phyloP scores from a whole-genome alignment of 768 basidiomycete species.

The Suillus variegatus region DNA sequence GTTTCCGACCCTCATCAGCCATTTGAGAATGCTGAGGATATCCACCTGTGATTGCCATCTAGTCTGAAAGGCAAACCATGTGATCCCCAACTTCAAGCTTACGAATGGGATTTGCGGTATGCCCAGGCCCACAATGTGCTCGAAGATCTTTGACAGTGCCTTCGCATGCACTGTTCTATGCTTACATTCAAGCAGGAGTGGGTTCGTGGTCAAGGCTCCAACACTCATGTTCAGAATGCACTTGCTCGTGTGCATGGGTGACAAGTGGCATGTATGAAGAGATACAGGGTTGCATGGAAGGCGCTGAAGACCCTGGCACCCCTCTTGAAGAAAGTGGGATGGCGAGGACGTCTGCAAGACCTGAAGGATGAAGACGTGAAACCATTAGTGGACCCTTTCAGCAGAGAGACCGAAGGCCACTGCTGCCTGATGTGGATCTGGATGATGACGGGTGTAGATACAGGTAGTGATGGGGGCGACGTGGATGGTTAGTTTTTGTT shows the following conservation, averaged over 20 bases:
- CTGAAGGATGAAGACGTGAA: neutral
- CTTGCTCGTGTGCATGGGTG: neutral
- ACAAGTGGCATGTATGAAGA: neutral
- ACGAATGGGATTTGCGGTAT: slow-evolving; percentile 6
- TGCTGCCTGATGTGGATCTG: neutral
- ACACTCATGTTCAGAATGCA: slow-evolving; percentile 7
- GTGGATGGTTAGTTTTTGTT: neutral
- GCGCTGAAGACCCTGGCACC: neutral
- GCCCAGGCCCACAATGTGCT: slow-evolving; percentile 14
- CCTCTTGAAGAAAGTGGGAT: neutral
- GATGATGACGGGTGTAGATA: neutral
- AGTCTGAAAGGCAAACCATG: neutral
- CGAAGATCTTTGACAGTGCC: slow-evolving; percentile 8
- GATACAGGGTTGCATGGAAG: neutral
- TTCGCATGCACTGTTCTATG: slow-evolving; percentile 8
- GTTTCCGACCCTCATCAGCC: neutral
- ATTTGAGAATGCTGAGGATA: neutral
- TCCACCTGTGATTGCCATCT: slow-evolving; percentile 11
- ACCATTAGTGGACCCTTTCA: neutral
- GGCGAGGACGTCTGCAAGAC: neutral
- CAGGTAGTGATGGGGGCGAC: neutral
- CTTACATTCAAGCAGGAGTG: slow-evolving; percentile 6
- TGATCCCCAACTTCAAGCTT: neutral
- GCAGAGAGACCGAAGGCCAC: neutral
- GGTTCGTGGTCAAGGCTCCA: slow-evolving; percentile 10